Evolutionary conservation across 2,329 filamentous ascomycete species (phyloP).

Genomic region (Torrubiella hemipterigena): DNA sequence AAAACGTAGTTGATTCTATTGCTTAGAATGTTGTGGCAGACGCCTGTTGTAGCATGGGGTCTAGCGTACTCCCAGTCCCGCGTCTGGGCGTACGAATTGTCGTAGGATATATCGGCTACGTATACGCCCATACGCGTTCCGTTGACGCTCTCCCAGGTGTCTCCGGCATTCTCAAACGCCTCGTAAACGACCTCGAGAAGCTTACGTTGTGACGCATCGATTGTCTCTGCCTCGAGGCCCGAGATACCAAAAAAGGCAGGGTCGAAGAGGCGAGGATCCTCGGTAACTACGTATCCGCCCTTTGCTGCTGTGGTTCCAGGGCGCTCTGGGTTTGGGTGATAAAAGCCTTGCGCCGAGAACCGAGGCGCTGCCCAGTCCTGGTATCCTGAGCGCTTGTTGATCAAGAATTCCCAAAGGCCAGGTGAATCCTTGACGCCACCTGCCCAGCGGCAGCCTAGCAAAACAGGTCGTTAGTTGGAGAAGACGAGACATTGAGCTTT

Average conservation of each 20-base stretch:
- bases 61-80: neutral
- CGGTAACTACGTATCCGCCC: too few relatives aligned
- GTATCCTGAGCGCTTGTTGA: too few relatives aligned
- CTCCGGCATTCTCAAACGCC: slow-evolving; percentile 13
- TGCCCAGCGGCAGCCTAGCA: too few relatives aligned
- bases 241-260: slow-evolving; percentile 7
- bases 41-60: neutral
- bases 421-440: too few relatives aligned
- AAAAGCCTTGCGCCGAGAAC: too few relatives aligned
- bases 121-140: slow-evolving; percentile 11
- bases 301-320: too few relatives aligned
- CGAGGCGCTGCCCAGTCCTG: too few relatives aligned
- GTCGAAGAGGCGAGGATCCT: too few relatives aligned
- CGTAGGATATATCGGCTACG: slow-evolving; percentile 10
- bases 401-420: too few relatives aligned
- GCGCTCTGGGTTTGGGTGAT: too few relatives aligned
- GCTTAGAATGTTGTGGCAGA: neutral
- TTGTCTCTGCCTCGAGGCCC: slow-evolving; percentile 3
- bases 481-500: too few relatives aligned
- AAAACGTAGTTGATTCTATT: neutral
- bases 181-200: slow-evolving; percentile 9
- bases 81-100: slow-evolving; percentile 1
- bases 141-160: slow-evolving; percentile 12
- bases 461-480: neutral
- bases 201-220: slow-evolving; percentile 9